Evolutionary conservation across 2,329 filamentous ascomycete genomes (phyloP), one percentile per base, ranked within the genome.

Genomic region (Xylaria polymorpha): DNA sequence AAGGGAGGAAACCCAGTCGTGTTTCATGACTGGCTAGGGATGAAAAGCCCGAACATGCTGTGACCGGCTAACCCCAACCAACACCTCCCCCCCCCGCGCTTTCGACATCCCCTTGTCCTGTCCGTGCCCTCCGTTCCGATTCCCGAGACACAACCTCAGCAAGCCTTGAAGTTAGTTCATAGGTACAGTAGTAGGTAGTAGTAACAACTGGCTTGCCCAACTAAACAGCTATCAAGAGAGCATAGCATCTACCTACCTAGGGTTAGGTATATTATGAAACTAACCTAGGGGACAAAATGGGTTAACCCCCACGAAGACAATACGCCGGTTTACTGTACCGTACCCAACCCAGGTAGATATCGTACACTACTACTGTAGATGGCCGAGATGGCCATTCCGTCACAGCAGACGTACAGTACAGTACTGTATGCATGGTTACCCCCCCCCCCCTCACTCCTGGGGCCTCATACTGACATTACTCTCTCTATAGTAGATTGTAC

Each of bases 61-160:
- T 56, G 53, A 56, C 53, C 18, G 53, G 53, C 53, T 39, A 56
- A 39, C 53, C 53, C 53, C 53, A 56, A 56, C 53, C 53, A 56
- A 4, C 51, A 37, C 35, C 53, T 39, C 18, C 10, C 35, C 29
- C 41, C 5, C 41, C 32, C 53, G 32, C 53, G 53, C 53, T 39
- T 56, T 56, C 18, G n/a, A 18, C 32, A 39, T 20, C 29, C 53
- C 53, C 29, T 56, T 53, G 29, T 53, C 50, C 15, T 51, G 3
- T n/a, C 48, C 15, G 7, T 32, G 29, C 29, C 50, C 35, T 37
- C 53, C n/a, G 18, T 56, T 56, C 53, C 53, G 53, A 39, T 56
- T 56, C 53, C 35, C 53, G 53, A 56, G 53, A 56, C 35, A 39
- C 32, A n/a, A 39, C 25, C 25, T 29, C 50, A 55, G 29, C 3